A percentile compares a stretch with the other conserved stretches of the same genome.
phyloP scores from a whole-genome alignment of 106 monocot genomes.

The Ottelia alismoides region DNA sequence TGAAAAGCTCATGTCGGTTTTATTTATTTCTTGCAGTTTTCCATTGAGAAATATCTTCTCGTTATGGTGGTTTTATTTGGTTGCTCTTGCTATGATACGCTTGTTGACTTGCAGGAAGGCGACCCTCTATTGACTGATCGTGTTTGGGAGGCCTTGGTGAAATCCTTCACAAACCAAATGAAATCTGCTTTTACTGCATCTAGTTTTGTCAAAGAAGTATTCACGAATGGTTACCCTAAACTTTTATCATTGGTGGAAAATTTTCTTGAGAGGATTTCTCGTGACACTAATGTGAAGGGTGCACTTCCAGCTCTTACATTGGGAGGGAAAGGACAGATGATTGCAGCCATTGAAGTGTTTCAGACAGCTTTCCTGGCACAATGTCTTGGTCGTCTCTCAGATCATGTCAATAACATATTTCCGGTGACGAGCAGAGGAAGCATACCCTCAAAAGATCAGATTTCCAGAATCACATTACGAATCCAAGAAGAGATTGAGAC shows the following conservation, averaged over 20 bases:
- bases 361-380: conserved; percentile 62
- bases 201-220: conserved; percentile 86
- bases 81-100: too few species aligned
- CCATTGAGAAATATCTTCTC: too few species aligned
- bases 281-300: conserved; percentile 82
- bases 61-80: too few species aligned
- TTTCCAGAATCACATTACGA: conserved; percentile 62
- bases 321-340: conserved; percentile 79
- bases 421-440: conserved; percentile 60
- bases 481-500: conserved; percentile 95
- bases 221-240: conserved; percentile 92
- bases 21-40: too few species aligned
- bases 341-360: conserved; percentile 51
- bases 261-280: conserved; percentile 75
- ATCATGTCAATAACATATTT: conserved; percentile 77
- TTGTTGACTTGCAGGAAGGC: conserved; percentile 78
- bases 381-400: conserved; percentile 53
- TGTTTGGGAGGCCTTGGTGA: conserved; percentile 88
- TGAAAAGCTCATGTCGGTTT: too few species aligned
- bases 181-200: conserved; percentile 79
- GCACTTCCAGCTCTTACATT: conserved; percentile 55
- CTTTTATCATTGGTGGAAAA: conserved; percentile 87
- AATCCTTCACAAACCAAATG: conserved; percentile 82
- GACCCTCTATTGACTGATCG: conserved; percentile 82
- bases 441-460: conserved; percentile 92